Evolutionary conservation across 208 protist species (phyloP).

Genomic region (Wallacemonas collosoma): DNA sequence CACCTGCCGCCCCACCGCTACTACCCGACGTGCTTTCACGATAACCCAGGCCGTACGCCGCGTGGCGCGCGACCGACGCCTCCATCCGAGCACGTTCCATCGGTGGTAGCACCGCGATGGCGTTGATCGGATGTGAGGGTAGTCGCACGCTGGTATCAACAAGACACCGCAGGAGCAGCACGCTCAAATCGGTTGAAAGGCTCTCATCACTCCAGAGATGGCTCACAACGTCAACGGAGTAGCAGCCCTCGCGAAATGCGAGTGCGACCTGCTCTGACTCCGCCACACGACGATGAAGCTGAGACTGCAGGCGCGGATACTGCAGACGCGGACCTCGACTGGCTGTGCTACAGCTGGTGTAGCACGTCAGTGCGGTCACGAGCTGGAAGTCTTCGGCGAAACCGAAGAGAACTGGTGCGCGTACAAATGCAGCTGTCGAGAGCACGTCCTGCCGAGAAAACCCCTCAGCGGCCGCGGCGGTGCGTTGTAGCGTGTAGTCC

Average conservation of each 20-base stretch:
- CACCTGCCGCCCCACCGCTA: conserved; percentile 12
- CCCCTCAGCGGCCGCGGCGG: conserved; percentile 36
- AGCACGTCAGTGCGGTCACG: conserved; percentile 48
- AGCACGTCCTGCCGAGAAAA: conserved; percentile 68
- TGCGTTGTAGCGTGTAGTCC: conserved; percentile 68
- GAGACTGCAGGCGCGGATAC: conserved; percentile 50
- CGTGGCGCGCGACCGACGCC: conserved; percentile 56
- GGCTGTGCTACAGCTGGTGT: conserved; percentile 49
- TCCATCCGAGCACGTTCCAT: conserved; percentile 45
- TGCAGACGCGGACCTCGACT: conserved; percentile 13
- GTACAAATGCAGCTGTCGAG: conserved; percentile 35
- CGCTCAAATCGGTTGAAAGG: conserved; percentile 37
- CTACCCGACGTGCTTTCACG: conserved; percentile 20
- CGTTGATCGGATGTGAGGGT: conserved; percentile 46
- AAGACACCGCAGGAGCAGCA: conserved; percentile 64
- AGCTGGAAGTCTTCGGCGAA: conserved; percentile 60
- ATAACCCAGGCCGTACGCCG: conserved; percentile 74
- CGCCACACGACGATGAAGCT: conserved; percentile 31
- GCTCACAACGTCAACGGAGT: conserved; percentile 18
- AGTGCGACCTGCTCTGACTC: conserved; percentile 39
- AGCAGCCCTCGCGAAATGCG: conserved; percentile 56
- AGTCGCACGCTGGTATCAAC: conserved; percentile 52
- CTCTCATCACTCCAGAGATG: conserved; percentile 41
- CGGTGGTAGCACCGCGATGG: conserved; percentile 30
- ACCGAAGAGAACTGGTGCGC: conserved; percentile 29